Base-by-base conservation (phyloP, 176 grass and related monocot genomes). In the Oryza australiensis region DNA sequence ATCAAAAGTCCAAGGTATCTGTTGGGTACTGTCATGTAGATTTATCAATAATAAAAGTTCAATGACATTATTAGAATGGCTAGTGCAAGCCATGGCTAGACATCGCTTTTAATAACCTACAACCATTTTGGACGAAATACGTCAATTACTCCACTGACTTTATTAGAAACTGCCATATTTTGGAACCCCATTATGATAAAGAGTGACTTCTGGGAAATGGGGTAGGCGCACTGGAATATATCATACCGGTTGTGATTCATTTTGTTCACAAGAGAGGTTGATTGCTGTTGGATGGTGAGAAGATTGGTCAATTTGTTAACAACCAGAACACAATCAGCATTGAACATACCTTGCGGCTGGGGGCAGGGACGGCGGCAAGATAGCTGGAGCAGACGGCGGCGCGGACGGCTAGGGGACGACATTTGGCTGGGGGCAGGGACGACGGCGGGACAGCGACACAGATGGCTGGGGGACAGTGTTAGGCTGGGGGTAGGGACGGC, bases 31-130 rank as follows among this genome's bases (percentile, higher is more conserved):
- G n/a, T n/a, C n/a, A n/a, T n/a, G n/a, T n/a, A n/a, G n/a, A n/a
- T n/a, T n/a, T n/a, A n/a, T n/a, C n/a, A n/a, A n/a, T n/a, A n/a
- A n/a, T n/a, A n/a, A n/a, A n/a, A n/a, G n/a, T n/a, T n/a, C n/a
- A n/a, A n/a, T n/a, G n/a, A n/a, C n/a, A n/a, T n/a, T n/a, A n/a
- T n/a, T n/a, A n/a, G n/a, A 97, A 97, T 85, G 94, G 91, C 8
- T 91, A 97, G 87, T 94, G 91, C 80, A 97, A 94, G 49, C 94
- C 94, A 70, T 97, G 94, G 94, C 82, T 97, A 68, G 91, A 89
- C 68, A 97, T 97, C 77, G 91, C 86, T 60, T 97, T 93, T 76
- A 97, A 94, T 80, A 86, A 91, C 83, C 84, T 97, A 40, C 89
- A 97, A 73, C 86, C 91, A 72, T 91, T 97, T 82, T 97, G 94